Conservation (phyloP, 1,284 basidiomycete genomes). For the Sanghuangporus sanghuang region DNA sequence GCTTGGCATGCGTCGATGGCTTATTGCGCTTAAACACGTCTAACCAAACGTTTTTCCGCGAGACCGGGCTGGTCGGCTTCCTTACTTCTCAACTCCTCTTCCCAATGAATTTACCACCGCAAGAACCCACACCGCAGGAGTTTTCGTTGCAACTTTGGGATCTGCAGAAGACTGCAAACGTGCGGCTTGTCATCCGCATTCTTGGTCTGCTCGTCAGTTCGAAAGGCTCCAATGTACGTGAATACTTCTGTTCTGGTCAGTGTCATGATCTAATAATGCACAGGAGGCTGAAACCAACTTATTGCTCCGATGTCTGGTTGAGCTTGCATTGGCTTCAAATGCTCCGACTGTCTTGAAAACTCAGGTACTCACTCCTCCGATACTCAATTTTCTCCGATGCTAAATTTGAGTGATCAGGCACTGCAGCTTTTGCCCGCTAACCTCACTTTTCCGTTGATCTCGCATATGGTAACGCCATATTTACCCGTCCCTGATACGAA, state of each 20-base stretch:
- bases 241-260: neutral
- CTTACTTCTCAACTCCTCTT: conserved; percentile 79
- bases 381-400: neutral
- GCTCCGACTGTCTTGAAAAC: conserved; percentile 85
- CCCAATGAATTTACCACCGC: conserved; percentile 60
- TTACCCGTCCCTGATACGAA: conserved; percentile 79
- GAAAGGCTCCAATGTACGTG: conserved; percentile 64
- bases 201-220: conserved; percentile 71
- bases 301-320: conserved; percentile 80
- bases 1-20: conserved; percentile 79
- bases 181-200: conserved; percentile 72
- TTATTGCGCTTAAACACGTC: conserved; percentile 91
- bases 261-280: neutral
- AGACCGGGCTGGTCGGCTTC: conserved; percentile 80
- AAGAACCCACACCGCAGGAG: conserved; percentile 76
- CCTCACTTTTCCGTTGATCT: conserved; percentile 55
- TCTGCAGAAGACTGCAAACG: conserved; percentile 80
- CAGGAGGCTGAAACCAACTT: conserved; percentile 58
- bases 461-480: conserved; percentile 66
- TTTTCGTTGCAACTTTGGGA: conserved; percentile 98
- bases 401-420: conserved; percentile 38
- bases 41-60: conserved; percentile 98
- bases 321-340: conserved; percentile 88
- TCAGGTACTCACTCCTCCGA: conserved; percentile 43
- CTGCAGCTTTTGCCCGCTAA: conserved; percentile 61